Evolutionary conservation across 192 early-diverging fungal species (phyloP), one percentile per base, ranked within the genome.

Genomic region (Kickxella alabastrina): DNA sequence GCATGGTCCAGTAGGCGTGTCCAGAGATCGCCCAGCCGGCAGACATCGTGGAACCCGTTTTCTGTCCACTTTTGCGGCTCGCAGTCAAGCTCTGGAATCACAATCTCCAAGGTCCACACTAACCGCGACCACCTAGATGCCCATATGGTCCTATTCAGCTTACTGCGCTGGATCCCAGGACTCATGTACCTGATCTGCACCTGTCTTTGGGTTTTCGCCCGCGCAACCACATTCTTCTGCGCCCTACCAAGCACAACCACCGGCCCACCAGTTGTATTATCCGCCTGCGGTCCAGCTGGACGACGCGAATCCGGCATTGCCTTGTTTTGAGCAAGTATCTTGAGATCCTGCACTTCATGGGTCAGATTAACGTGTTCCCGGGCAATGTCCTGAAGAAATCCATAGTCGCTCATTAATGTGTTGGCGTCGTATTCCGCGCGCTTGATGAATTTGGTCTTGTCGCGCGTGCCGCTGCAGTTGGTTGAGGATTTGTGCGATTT

Each of bases 351-450:
- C 69, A 23, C 81, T 43, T 14, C 80, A 48, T 48, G 68, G 61
- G 41, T 82, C 75, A 10, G 81, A 62, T 45, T 58, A 15, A 32
- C 24, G 38, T 59, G 57, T 26, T 71, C 77, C 19, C 85, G 62
- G 12, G 77, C 58, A 3, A 82, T 54, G 40, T 89, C 87, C 53
- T 87, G 83, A 46, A 89, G 50, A 56, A 84, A 83, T 4, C 66
- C 69, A 66, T 87, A 87, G 53, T 89, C 87, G 62, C 82, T 89
- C 71, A 85, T 80, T 75, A 89, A 80, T 43, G 81, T 80, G 15
- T 73, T 69, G 26, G 82, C 75, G 46, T 62, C 79, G 54, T 84
- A 89, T 43, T 83, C 62, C 36, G 68, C 75, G 6, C 79, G 52
- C 24, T 76, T 68, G 2, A 89, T 76, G 53, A 79, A 89, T 26